Percentiles rank a stretch among this genome's conserved stretches.
These are phyloP conservation scores for Silene noctiflora DNA, from an alignment of 179 eudicot genomes.

Conservation along the genomic window DNA sequence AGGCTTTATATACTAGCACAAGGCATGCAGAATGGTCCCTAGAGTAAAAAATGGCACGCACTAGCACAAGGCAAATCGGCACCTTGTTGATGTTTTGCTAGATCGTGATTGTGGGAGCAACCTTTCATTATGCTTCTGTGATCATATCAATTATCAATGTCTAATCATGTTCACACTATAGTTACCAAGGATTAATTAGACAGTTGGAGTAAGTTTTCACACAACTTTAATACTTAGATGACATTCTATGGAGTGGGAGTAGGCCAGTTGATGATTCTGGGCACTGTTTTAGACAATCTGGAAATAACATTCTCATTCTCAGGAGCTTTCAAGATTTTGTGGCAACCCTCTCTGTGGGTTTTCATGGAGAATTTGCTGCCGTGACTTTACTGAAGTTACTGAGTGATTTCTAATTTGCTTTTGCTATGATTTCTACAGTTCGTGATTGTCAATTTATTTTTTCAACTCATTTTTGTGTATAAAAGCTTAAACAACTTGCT, in stretches of 20 bases:
- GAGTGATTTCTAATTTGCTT: not conserved
- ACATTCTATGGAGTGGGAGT: not conserved
- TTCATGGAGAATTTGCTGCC: not conserved
- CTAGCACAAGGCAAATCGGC: too few species aligned
- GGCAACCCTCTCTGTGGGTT: not conserved
- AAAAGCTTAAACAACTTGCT: not conserved
- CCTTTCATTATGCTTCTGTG: not conserved
- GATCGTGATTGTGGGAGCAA: not conserved
- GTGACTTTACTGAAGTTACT: not conserved
- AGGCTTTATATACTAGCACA: not conserved
- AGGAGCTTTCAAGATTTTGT: not conserved
- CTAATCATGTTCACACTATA: not conserved
- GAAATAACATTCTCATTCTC: not conserved
- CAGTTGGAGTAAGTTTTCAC: not conserved
- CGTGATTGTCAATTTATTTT: not conserved
- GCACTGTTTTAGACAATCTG: not conserved
- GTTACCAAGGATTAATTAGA: not conserved
- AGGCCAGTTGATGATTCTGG: not conserved
- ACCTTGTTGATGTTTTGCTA: too few species aligned
- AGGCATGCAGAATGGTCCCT: too few species aligned
- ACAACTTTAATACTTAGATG: not conserved
- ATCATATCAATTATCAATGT: not conserved
- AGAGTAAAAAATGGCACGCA: too few species aligned
- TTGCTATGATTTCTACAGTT: not conserved
- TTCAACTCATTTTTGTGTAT: not conserved